Evolutionary conservation across 371 early-diverging fungal genomes (phyloP), one percentile per base, ranked within the genome.

Genomic region (Mucor circinelloides): DNA sequence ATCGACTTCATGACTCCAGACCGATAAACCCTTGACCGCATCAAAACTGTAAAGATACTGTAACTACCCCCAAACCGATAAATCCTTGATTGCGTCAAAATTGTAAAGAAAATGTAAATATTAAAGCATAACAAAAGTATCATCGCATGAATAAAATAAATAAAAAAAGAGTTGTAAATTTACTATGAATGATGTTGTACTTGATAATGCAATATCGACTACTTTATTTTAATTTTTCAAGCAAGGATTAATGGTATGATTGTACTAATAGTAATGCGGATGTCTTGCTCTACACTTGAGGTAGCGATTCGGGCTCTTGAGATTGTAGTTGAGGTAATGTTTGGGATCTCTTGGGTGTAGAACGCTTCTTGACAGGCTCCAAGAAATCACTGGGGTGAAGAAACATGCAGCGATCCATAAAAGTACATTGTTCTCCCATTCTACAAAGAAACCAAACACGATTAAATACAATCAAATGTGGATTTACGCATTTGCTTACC

Each of bases 361-460:
- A 31, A 23, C 28, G 52, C 50, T 50, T 67, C 44, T 30, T 67
- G 6, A n/a, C 54, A 12, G 66, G 58, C 19, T 76, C 76, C 8
- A 69, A 32, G 38, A 56, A 57, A 64, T 86, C 86, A 30, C 68
- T 64, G 25, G 83, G 83, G 66, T 86, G 86, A 42, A 86, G 73
- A 57, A 84, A 86, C 67, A 79, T 80, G 68, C 86, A 86, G 12
- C 81, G 59, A 2, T 72, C 79, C 50, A 28, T 66, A 48, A 81
- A 86, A 2, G 68, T 52, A 63, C 87, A 86, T 52, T 69, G 63
- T n/a, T 80, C 82, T 19, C 81, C 82, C 67, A 76, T 78, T 58
- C 86, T 86, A 76, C 19, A 23, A 58, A 42, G 9, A 60, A 54
- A n/a, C n/a, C n/a, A 32, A 58, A 55, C 40, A 17, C 17, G 12